Evolutionary conservation across 768 basidiomycete species (phyloP).

Genomic region (Rhizopogon salebrosus): DNA sequence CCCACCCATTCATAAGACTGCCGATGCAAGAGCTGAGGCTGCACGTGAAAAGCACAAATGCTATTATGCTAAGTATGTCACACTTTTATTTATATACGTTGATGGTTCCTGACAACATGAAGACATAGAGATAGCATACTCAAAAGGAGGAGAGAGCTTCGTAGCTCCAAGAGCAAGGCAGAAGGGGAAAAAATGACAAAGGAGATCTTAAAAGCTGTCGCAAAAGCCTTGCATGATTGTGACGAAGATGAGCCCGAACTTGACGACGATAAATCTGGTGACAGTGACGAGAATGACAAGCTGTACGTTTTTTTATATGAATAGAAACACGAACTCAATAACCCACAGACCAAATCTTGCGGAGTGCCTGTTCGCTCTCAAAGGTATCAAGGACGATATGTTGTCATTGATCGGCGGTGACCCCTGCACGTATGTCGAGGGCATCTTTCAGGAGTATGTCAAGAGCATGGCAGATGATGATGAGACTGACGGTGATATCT

Average conservation of each 20-base stretch:
- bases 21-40: background rate
- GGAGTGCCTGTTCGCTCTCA: no score
- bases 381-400: no score
- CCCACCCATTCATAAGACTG: background rate
- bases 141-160: background rate
- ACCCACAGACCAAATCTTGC: no score
- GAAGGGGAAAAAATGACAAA: background rate
- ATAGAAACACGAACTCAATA: no score
- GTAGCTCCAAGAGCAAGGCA: background rate
- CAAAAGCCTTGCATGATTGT: background rate
- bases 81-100: background rate
- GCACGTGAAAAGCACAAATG: background rate
- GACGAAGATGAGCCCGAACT: background rate
- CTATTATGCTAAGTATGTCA: background rate
- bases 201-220: background rate
- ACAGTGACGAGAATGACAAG: no score
- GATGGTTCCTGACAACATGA: background rate
- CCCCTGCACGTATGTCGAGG: no score
- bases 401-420: no score
- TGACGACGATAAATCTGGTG: no score
- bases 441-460: no score
- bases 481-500: no score
- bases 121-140: background rate
- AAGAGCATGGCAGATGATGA: no score
- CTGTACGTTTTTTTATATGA: no score